Percentiles rank a stretch among this genome's conserved stretches.
Conservation (phyloP, 208 protist species). For the Leishmania amazonensis region DNA sequence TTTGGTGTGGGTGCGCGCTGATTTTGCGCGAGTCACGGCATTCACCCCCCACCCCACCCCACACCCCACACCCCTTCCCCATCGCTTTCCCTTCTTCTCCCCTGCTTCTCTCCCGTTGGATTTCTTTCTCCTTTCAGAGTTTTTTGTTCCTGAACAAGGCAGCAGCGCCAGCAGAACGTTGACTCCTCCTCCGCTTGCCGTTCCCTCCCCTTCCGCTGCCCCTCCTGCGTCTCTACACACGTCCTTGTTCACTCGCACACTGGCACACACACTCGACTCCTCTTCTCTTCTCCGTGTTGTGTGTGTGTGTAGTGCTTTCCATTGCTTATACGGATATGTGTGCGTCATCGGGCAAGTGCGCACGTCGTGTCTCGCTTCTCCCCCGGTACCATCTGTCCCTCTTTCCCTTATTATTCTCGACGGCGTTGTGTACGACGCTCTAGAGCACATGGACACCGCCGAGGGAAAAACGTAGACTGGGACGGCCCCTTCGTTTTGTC, state of each 20-base stretch:
- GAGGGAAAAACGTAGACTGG: neutral
- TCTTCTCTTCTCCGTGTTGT: neutral
- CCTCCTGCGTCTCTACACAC: neutral
- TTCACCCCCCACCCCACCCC: too few relatives aligned
- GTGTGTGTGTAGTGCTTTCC: neutral
- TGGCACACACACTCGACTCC: neutral
- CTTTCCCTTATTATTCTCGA: neutral
- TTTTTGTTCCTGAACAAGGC: neutral
- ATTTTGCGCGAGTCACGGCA: too few relatives aligned
- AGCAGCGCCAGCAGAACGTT: neutral
- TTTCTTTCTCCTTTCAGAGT: neutral
- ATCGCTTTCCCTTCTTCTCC: constrained; percentile 2
- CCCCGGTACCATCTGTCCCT: neutral
- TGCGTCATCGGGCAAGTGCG: neutral
- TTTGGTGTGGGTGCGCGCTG: too few relatives aligned
- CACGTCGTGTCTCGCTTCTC: neutral
- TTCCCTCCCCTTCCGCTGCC: neutral
- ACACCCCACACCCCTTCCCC: too few relatives aligned
- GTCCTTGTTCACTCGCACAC: neutral
- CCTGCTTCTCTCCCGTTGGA: neutral
- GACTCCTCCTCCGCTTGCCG: neutral
- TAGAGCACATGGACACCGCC: neutral
- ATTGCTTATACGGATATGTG: neutral
- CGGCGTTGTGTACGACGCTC: neutral
- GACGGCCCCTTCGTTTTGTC: neutral